A percentile compares a stretch with the other conserved stretches of the same genome.
These are phyloP conservation scores for Kalmusia sp. DNA, from an alignment of 2,329 filamentous ascomycete species.

Conservation along the genomic window DNA sequence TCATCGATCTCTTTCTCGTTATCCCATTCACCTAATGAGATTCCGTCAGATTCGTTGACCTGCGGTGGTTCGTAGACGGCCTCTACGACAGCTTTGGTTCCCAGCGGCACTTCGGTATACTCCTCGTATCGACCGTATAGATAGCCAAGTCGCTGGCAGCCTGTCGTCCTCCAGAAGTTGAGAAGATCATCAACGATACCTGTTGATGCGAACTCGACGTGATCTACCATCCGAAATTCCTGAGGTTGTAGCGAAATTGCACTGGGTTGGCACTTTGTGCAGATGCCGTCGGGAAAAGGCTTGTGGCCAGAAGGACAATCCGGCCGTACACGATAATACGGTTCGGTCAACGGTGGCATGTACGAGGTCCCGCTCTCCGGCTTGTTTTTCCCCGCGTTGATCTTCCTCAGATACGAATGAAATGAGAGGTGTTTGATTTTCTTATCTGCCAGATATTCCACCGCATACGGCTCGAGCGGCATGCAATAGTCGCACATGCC, in stretches of 20 bases:
- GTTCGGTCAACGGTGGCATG: constrained; percentile 92
- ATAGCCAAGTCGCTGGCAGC: constrained; percentile 84
- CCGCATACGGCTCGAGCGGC: constrained; percentile 91
- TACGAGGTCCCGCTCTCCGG: constrained; percentile 92
- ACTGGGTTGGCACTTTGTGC: constrained; percentile 96
- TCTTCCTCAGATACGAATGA: constrained; percentile 91
- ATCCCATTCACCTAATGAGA: constrained; percentile 84
- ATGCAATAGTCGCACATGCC: constrained; percentile 99
- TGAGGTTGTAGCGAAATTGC: constrained; percentile 96
- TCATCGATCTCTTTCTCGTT: constrained; percentile 83
- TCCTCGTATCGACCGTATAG: constrained; percentile 90
- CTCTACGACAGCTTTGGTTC: constrained; percentile 93
- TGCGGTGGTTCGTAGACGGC: constrained; percentile 97
- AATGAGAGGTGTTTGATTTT: constrained; percentile 99
- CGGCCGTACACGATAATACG: constrained; percentile 85
- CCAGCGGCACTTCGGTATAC: constrained; percentile 90
- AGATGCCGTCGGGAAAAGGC: constrained; percentile 94
- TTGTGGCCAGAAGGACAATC: constrained; percentile 94
- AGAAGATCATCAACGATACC: constrained; percentile 88
- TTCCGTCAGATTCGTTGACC: constrained; percentile 84
- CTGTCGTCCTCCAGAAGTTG: constrained; percentile 88
- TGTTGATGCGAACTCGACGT: constrained; percentile 92
- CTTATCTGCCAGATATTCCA: constrained; percentile 88
- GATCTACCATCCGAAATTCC: constrained; percentile 94
- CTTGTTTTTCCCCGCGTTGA: constrained; percentile 96